Evolutionary conservation across 1,284 basidiomycete genomes (phyloP), one percentile per base, ranked within the genome.

Genomic region (Melampsora larici-populina): DNA sequence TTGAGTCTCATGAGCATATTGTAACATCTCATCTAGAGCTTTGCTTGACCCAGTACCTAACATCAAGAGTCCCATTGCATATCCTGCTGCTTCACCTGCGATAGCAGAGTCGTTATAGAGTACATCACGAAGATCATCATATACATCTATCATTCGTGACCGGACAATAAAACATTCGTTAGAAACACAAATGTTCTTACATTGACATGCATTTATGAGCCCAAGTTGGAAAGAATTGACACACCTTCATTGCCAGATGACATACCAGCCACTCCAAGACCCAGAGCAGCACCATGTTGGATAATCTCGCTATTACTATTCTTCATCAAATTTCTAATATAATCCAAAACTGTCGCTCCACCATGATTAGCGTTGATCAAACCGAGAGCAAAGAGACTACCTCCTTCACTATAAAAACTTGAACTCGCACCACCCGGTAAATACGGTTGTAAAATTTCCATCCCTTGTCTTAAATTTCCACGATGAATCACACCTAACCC

Each of bases 21-120:
- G 88, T 75, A 97, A 86, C 94, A 97, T 97, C 85, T 98, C 95
- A 31, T 92, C 90, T 29, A 93, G 89, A 68, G 90, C 89, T 58
- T 89, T 90, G 63, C 87, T 86, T 73, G 89, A 90, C 21, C 89
- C 94, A 6, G 92, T 94, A 31, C 93, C 95, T 18, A 98, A 88
- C 94, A 97, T 97, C 82, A 97, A 89, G 72, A 98, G 87, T 71
- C 95, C 95, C 93, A 98, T 97, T 1, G 93, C 92, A 84, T 93
- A 96, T 24, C 95, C 95, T 43, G 93, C 89, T 5, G 92, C 93
- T 85, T 97, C 95, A 24, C 94, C 94, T 24, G 94, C 93, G 26
- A 97, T 90, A 31, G 95, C 95, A 24, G 92, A 94, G 84, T 98
- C 94, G 80, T 88, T 90, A 87, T 93, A 98, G 62, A 97, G 88